phyloP scores from a whole-genome alignment of 2,329 filamentous ascomycete species.

The Boeremia lycopersici region DNA sequence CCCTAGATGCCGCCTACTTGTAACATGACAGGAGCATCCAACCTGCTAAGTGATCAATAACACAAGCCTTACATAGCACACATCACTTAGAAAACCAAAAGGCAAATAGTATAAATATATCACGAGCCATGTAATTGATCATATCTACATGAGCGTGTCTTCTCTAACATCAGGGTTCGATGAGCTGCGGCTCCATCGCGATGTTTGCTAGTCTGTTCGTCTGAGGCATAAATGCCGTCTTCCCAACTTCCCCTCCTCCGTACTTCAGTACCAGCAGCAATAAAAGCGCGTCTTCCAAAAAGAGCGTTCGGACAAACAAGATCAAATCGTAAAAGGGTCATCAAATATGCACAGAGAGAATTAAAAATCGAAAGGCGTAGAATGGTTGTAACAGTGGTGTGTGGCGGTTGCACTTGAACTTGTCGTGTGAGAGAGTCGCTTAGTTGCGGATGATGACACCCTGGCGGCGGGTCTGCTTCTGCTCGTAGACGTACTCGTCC shows the following conservation, averaged over 20 bases:
- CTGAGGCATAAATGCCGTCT: slow-evolving; percentile 13
- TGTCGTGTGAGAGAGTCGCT: not conserved
- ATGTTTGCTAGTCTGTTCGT: slow-evolving; percentile 13
- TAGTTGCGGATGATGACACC: slow-evolving; percentile 52
- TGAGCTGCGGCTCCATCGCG: slow-evolving; percentile 11
- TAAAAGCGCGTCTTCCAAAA: slow-evolving; percentile 17
- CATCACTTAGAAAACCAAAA: not conserved
- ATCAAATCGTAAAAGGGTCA: slow-evolving; percentile 23
- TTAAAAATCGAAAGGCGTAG: slow-evolving; percentile 14
- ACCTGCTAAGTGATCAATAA: not conserved
- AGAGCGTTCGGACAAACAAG: slow-evolving; percentile 12
- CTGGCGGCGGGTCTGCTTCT: slow-evolving; percentile 55
- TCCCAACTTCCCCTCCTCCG: slow-evolving; percentile 5
- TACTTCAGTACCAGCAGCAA: slow-evolving; percentile 19
- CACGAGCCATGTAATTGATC: slow-evolving; percentile 15
- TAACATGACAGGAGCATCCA: not conserved
- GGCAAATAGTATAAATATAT: not conserved
- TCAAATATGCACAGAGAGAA: slow-evolving; percentile 41
- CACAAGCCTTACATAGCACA: not conserved
- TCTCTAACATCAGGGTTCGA: slow-evolving; percentile 17
- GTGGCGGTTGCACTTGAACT: slow-evolving; percentile 5
- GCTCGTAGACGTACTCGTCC: slow-evolving; percentile 62
- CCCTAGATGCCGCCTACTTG: too few relatives aligned
- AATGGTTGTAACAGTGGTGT: slow-evolving; percentile 19
- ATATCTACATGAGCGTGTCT: slow-evolving; percentile 26